Evolutionary conservation across 768 basidiomycete genomes (phyloP).

Genomic region (Trametes cinnabarina): DNA sequence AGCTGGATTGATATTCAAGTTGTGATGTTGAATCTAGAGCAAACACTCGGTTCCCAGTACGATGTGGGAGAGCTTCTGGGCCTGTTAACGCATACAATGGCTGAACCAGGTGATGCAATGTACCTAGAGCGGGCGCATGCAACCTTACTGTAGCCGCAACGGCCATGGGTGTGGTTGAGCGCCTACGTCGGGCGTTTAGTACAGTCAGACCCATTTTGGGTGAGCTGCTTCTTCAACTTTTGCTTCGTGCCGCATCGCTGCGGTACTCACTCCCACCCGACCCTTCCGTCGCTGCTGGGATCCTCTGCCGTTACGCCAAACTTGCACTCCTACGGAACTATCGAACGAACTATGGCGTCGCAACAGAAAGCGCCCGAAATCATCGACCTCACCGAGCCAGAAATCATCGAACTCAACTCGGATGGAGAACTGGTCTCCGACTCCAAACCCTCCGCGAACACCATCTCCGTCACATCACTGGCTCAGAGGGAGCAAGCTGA

Average conservation of each 20-base stretch:
- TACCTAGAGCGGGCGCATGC: too few species aligned
- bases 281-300: neutral
- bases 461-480: neutral
- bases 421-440: conserved; percentile 16
- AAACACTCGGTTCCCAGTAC: too few species aligned
- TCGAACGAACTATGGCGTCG: neutral
- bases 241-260: neutral
- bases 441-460: neutral
- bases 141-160: too few species aligned
- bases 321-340: neutral
- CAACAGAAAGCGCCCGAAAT: conserved; percentile 14
- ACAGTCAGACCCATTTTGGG: neutral
- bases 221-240: conserved; percentile 14
- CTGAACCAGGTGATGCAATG: too few species aligned
- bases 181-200: too few species aligned
- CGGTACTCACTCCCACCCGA: neutral
- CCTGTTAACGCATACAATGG: too few species aligned
- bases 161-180: too few species aligned
- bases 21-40: too few species aligned
- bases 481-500: neutral
- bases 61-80: too few species aligned
- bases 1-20: too few species aligned
- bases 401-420: conserved; percentile 25
- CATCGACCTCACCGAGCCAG: conserved; percentile 26
- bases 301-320: neutral